Evolutionary conservation across 441 rosid genomes (phyloP).

Genomic region (Erodium trifolium): DNA sequence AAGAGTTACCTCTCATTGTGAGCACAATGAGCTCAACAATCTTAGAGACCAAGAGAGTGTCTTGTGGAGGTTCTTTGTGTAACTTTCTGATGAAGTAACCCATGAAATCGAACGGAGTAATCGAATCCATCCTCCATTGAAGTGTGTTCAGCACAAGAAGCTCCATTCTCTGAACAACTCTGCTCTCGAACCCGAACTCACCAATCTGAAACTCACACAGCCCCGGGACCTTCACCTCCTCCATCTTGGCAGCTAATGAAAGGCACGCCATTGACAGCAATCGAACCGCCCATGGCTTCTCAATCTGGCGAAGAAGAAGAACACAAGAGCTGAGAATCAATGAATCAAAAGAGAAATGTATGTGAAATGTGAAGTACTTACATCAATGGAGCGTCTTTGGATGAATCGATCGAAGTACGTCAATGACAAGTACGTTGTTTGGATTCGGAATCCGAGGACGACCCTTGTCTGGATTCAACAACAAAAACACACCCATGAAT

Average conservation of each 20-base stretch:
- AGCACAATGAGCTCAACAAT: background rate
- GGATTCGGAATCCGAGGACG: constrained; percentile 31
- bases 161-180: constrained; percentile 47
- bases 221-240: constrained; percentile 33
- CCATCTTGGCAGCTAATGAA: constrained; percentile 60
- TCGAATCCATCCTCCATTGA: constrained; percentile 31
- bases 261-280: constrained; percentile 48
- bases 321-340: background rate
- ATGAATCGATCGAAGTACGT: constrained; percentile 52
- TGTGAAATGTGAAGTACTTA: constrained; percentile 20
- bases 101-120: constrained; percentile 32
- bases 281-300: constrained; percentile 31
- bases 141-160: constrained; percentile 38
- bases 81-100: constrained; percentile 30
- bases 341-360: background rate
- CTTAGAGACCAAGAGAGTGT: constrained; percentile 13
- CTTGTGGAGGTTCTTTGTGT: constrained; percentile 10
- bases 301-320: constrained; percentile 23
- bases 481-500: background rate
- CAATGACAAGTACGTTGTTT: constrained; percentile 42
- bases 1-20: constrained; percentile 31
- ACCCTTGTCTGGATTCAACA: constrained; percentile 32
- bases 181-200: constrained; percentile 25
- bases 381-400: constrained; percentile 31
- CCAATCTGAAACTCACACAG: constrained; percentile 28